Evolutionary conservation across 2,329 filamentous ascomycete genomes (phyloP), one percentile per base, ranked within the genome.

Genomic region (Trichoderma citrinoviride): DNA sequence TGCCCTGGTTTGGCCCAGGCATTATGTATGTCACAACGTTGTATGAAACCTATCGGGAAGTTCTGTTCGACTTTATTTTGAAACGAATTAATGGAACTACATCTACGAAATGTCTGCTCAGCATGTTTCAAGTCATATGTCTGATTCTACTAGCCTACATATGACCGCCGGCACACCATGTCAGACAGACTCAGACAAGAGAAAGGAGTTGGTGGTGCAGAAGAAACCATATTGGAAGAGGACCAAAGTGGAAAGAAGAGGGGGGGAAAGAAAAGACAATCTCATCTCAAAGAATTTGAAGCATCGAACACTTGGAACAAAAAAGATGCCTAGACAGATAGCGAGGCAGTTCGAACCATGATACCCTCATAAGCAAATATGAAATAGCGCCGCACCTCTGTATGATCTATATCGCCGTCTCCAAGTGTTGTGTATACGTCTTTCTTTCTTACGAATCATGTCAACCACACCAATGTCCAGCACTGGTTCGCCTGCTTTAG

Each of bases 311-410:
- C 5, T 4, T 37, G 33, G 1, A 14, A 14, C 5, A 10, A 37
- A 10, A 37, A 14, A n/a, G n/a, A 46, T 37, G 58, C 58, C 43
- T 54, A 46, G 37, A 53, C 33, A 52, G 33, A 61, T 33, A 60
- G 44, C 40, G 46, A 54, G 49, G 50, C 46, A 47, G 33, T 58
- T 62, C 53, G 54, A 37, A 62, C 37, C 33, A 62, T 62, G 58
- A 62, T 62, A 62, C 58, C 58, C 58, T 25, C 15, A 52, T 53
- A 14, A 37, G n/a, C 10, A 37, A 37, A 53, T 46, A 29, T 25
- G 37, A 43, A 61, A 14, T 40, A 54, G 19, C 49, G 58, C 40
- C 33, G 19, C 53, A 17, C 33, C 43, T 29, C 27, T 27, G 49
- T 17, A 25, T 27, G 23, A 40, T 63, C 21, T 41, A 10, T n/a